Percentiles rank a stretch among this genome's conserved stretches.
phyloP scores from a whole-genome alignment of 768 basidiomycete species.

The Nidularia pulvinata region DNA sequence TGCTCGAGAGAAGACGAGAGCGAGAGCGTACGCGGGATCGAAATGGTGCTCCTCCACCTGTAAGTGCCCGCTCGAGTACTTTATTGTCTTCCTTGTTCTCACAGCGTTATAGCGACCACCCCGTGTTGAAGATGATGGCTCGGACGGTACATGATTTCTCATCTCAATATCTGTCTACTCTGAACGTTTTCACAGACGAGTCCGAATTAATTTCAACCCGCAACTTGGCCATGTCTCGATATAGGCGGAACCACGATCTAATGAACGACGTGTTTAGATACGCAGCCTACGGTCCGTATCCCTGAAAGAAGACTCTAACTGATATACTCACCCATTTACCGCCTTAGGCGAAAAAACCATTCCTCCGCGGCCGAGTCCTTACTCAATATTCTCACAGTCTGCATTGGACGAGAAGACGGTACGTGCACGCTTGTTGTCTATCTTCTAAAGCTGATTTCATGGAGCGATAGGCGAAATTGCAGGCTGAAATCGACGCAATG shows the following conservation, averaged over 20 bases:
- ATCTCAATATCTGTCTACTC: too few species aligned
- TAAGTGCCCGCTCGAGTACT: background rate
- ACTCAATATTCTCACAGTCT: slow-evolving; percentile 57
- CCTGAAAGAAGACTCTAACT: too few species aligned
- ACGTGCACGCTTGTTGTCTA: slow-evolving; percentile 14
- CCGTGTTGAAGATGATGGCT: slow-evolving; percentile 58
- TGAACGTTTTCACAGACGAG: slow-evolving; percentile 45
- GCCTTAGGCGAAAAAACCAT: slow-evolving; percentile 44
- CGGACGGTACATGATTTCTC: slow-evolving; percentile 44
- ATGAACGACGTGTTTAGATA: slow-evolving; percentile 83
- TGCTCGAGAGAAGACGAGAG: slow-evolving; percentile 64
- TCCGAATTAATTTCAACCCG: slow-evolving; percentile 72
- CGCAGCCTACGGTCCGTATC: slow-evolving; percentile 60
- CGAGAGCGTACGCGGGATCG: slow-evolving; percentile 44
- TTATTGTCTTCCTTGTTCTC: too few species aligned
- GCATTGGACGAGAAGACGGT: slow-evolving; percentile 61
- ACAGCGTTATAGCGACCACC: slow-evolving; percentile 24
- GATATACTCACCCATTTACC: too few species aligned
- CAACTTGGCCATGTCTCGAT: slow-evolving; percentile 69
- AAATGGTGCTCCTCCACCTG: slow-evolving; percentile 20
- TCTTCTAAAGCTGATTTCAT: background rate
- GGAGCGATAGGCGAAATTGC: slow-evolving; percentile 47
- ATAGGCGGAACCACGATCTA: slow-evolving; percentile 79
- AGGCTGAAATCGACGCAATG: slow-evolving; percentile 57
- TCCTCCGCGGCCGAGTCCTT: slow-evolving; percentile 40